Evolutionary conservation across 2,329 filamentous ascomycete species (phyloP).

Genomic region (Epichloe sp.): DNA sequence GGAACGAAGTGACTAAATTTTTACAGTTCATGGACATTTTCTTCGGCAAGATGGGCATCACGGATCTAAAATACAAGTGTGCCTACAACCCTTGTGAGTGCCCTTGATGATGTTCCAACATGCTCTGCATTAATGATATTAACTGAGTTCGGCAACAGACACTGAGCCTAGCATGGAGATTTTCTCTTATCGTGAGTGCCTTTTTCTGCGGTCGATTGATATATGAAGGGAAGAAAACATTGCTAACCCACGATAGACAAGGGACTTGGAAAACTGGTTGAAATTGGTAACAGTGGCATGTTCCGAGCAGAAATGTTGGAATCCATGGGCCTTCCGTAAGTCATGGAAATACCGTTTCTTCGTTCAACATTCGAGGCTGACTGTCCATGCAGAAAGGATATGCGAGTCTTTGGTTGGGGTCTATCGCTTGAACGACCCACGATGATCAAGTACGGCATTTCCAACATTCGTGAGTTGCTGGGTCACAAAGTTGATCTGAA

Average conservation of each 20-base stretch:
- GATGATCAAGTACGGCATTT: conserved; percentile 90
- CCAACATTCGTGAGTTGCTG: conserved; percentile 82
- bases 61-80: conserved; percentile 80
- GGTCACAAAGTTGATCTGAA: conserved; percentile 91
- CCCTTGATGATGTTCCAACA: too few species aligned
- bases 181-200: conserved; percentile 58
- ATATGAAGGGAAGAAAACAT: background rate
- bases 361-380: background rate
- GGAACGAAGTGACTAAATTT: background rate
- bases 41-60: conserved; percentile 91
- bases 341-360: background rate
- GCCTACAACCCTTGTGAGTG: conserved; percentile 31
- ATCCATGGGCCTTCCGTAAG: conserved; percentile 69
- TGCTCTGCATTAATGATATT: conserved; percentile 39
- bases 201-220: background rate
- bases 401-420: conserved; percentile 91
- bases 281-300: conserved; percentile 98
- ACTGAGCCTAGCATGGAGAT: conserved; percentile 98
- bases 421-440: conserved; percentile 85
- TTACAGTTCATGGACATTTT: conserved; percentile 75
- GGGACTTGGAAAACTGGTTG: conserved; percentile 79
- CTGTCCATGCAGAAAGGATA: conserved; percentile 41
- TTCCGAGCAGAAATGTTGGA: conserved; percentile 97
- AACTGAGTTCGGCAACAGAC: conserved; percentile 48
- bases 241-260: conserved; percentile 32